Base-by-base conservation (phyloP, 768 basidiomycete genomes). In the Macrolepiota albuminosa region DNA sequence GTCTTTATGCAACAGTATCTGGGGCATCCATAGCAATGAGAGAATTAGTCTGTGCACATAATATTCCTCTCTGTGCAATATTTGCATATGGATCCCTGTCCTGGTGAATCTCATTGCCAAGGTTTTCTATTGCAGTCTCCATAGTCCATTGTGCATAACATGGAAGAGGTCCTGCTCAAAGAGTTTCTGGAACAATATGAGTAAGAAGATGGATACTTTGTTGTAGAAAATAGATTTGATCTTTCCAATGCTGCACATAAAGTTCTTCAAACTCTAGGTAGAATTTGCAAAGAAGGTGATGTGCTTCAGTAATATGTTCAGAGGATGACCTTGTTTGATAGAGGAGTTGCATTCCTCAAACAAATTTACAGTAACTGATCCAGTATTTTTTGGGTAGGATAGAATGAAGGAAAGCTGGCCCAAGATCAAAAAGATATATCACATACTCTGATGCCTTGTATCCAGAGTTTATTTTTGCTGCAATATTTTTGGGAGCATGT, bases 401-500 rank as follows among this genome's bases (percentile, higher is more conserved):
- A 1, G 56, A 45, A n/a, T 51, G 58, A n/a, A 75, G 57, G 3
- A 75, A 60, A 0, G 62, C 70, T 4, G 71, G 71, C 1, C 63
- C 72, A 13, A n/a, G n/a, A n/a, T n/a, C n/a, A n/a, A n/a, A n/a
- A 5, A 73, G 42, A 45, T 71, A 73, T 14, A 68, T 37, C 4
- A 48, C 2, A 18, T 48, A 31, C 31, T 48, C 29, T 31, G 47
- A 48, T 0, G 47, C 47, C 16, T 48, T 31, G 3, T 48, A 48
- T 8, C 70, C 70, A 31, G 66, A 69, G 33, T 66, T 68, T 9
- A 73, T 64, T 49, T 74, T 74, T 33, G 70, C 61, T 9, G 69
- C 68, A 24, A 68, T 68, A 55, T 76, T 73, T 0, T 71, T 65
- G 5, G 73, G 74, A 29, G 71, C 64, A 2, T 62, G 50, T 37